Evolutionary conservation across 2,329 filamentous ascomycete genomes (phyloP).

Genomic region (Colletotrichum sp.): DNA sequence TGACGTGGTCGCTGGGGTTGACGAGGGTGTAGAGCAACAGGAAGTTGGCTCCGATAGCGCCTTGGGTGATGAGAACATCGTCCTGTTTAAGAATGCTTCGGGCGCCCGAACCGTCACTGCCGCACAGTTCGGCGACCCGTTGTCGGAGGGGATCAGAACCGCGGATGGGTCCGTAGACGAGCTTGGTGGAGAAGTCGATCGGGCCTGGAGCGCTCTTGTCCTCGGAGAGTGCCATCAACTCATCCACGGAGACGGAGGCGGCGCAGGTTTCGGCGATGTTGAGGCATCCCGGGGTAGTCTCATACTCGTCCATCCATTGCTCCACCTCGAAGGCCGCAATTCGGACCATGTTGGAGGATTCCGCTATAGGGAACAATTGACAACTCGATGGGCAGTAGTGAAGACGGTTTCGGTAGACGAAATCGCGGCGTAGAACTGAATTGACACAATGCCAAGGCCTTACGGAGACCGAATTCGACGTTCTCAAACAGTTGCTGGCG

Average conservation of each 20-base stretch:
- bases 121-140: slow-evolving; percentile 70
- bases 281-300: slow-evolving; percentile 58
- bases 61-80: slow-evolving; percentile 75
- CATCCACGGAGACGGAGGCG: slow-evolving; percentile 73
- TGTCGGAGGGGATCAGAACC: slow-evolving; percentile 68
- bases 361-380: background rate
- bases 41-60: slow-evolving; percentile 80
- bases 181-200: slow-evolving; percentile 55
- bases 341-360: slow-evolving; percentile 34
- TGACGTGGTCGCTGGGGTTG: slow-evolving; percentile 75
- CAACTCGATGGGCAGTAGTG: background rate
- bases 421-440: background rate
- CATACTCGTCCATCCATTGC: slow-evolving; percentile 69
- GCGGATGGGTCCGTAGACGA: slow-evolving; percentile 77
- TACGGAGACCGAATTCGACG: background rate
- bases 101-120: slow-evolving; percentile 44
- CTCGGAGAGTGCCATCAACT: slow-evolving; percentile 65
- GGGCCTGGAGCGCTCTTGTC: slow-evolving; percentile 49
- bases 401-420: background rate
- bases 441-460: slow-evolving; percentile 14
- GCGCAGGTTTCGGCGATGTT: slow-evolving; percentile 85
- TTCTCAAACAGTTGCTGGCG: slow-evolving; percentile 1
- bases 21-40: slow-evolving; percentile 73
- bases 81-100: slow-evolving; percentile 40
- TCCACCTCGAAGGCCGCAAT: slow-evolving; percentile 68